A percentile compares a stretch with the other conserved stretches of the same genome.
phyloP scores from a whole-genome alignment of 208 protist genomes.

The Novymonas esmeraldas region DNA sequence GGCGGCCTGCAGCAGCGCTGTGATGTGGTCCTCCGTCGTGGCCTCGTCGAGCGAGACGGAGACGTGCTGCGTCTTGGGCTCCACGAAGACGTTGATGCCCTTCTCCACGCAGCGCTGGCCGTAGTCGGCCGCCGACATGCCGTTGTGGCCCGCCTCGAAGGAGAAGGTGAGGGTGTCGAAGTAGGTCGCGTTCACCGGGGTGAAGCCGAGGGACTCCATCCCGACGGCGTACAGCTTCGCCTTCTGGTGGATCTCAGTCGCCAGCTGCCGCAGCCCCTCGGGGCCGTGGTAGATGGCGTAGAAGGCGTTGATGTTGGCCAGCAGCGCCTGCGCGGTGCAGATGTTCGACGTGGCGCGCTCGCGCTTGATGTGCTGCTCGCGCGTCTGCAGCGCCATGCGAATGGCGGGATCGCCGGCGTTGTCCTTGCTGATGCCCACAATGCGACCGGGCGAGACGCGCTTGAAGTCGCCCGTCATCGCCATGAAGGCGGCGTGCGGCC shows the following conservation, averaged over 20 bases:
- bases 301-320: slow-evolving; percentile 97
- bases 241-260: slow-evolving; percentile 85
- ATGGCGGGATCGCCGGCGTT: slow-evolving; percentile 86
- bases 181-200: slow-evolving; percentile 61
- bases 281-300: slow-evolving; percentile 98
- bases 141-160: slow-evolving; percentile 32
- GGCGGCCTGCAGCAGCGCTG: slow-evolving; percentile 69
- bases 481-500: slow-evolving; percentile 98
- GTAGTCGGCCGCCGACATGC: slow-evolving; percentile 63
- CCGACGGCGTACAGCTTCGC: slow-evolving; percentile 84
- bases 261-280: slow-evolving; percentile 94
- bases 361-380: slow-evolving; percentile 98
- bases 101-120: slow-evolving; percentile 60
- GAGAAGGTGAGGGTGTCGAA: slow-evolving; percentile 93
- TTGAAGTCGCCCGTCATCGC: slow-evolving; percentile 88
- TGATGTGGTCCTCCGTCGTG: slow-evolving; percentile 82
- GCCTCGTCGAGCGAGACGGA: slow-evolving; percentile 95
- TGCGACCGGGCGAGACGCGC: slow-evolving; percentile 94
- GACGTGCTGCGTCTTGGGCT: slow-evolving; percentile 56
- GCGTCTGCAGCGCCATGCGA: slow-evolving; percentile 97
- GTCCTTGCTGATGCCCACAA: slow-evolving; percentile 97
- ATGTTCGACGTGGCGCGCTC: slow-evolving; percentile 97
- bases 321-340: slow-evolving; percentile 97
- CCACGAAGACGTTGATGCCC: slow-evolving; percentile 92
- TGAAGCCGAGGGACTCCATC: slow-evolving; percentile 78